Evolutionary conservation across 345 rosid genomes (phyloP), one percentile per base, ranked within the genome.

Genomic region (Anacardium occidentale): DNA sequence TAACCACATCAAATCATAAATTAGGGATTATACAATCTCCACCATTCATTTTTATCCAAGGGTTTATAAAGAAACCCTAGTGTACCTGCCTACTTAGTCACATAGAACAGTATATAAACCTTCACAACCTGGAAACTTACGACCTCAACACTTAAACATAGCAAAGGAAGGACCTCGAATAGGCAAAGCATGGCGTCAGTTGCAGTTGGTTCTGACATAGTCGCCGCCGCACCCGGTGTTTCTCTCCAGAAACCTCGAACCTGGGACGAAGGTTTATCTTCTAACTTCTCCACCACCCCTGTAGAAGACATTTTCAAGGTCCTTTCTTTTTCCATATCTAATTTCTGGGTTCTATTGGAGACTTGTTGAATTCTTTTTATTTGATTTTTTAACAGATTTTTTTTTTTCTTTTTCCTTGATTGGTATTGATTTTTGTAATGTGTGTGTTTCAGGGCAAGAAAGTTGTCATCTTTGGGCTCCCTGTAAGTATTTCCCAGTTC

Each of bases 251-350:
- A 85, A 82, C 91, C 96, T 74, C 87, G 96, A 13, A 77, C 67
- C 81, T 89, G 96, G 98, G 98, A 90, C 82, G 94, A 91, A 77
- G 98, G 91, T 10, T 91, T 89, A 72, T 86, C 92, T 15, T 87
- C 93, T 20, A 90, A 83, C 17, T 89, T 91, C 82, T 84, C 97
- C 71, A 85, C 94, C 68, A 86, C 93, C 37, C 87, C 93, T 51
- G 47, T 90, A 37, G 72, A 79, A 62, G 95, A 90, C 68, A 85
- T 90, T 78, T 91, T 91, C 86, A 81, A 90, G 93, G 96, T 90
- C 4, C 18, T 4, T 22, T 69, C 3, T 26, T 2, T 17, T 13
- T 13, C n/a, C 4, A n/a, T 2, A n/a, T n/a, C n/a, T 13, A 24
- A 3, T 53, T 51, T 1, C 17, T 0, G 0, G 5, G n/a, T 34